A percentile compares a stretch with the other conserved stretches of the same genome.
Conservation (phyloP, 169 alveolate genomes). For the Plasmodium blacklocki region DNA sequence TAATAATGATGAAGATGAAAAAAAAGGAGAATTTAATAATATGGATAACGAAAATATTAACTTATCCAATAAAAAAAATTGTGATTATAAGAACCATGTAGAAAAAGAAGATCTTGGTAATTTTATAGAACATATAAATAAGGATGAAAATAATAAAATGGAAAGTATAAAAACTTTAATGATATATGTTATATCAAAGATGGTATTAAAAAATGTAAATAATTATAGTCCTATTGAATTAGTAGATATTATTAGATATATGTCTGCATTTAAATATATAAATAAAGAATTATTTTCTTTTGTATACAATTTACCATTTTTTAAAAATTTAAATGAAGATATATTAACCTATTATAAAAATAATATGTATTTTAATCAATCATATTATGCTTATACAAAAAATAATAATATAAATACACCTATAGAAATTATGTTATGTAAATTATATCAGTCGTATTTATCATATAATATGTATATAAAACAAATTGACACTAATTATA, state of each 20-base stretch:
- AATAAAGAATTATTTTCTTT: conserved; percentile 55
- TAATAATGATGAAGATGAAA: neutral
- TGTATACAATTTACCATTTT: conserved; percentile 55
- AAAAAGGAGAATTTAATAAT: neutral
- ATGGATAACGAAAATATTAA: neutral
- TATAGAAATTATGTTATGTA: conserved; percentile 64
- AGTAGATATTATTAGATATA: conserved; percentile 61
- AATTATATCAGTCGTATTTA: conserved; percentile 62
- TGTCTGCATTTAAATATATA: conserved; percentile 23
- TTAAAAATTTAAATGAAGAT: conserved; percentile 41
- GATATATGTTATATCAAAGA: conserved; percentile 23
- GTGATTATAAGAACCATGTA: too few species aligned
- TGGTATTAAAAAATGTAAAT: conserved; percentile 32
- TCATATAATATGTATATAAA: conserved; percentile 13
- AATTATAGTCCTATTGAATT: conserved; percentile 59
- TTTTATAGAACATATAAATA: neutral
- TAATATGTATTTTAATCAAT: conserved; percentile 46
- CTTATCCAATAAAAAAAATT: too few species aligned
- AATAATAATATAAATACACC: conserved; percentile 63
- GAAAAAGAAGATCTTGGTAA: too few species aligned
- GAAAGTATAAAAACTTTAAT: conserved; percentile 18
- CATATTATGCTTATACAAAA: conserved; percentile 72
- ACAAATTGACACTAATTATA: neutral
- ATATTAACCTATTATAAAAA: conserved; percentile 43
- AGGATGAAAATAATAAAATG: neutral